These are phyloP conservation scores for Verticillium nubilum DNA, from an alignment of 2,329 filamentous ascomycete species.

Conservation along the genomic window DNA sequence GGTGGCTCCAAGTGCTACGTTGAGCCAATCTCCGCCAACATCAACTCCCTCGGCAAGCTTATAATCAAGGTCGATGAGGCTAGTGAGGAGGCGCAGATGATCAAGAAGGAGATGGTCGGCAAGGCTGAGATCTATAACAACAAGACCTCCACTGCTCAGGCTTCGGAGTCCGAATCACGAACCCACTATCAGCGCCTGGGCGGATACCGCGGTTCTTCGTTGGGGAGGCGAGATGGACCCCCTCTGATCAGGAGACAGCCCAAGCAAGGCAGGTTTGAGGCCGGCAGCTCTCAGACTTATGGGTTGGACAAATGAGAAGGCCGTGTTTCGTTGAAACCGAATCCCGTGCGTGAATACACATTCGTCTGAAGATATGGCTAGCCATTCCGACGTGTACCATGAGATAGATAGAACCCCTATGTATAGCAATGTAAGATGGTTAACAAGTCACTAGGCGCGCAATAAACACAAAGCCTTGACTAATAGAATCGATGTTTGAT, in stretches of 20 bases:
- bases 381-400: not conserved
- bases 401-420: conserved; percentile 1
- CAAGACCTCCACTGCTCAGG: not conserved
- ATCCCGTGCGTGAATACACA: not conserved
- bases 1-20: conserved; percentile 54
- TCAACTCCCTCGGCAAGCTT: conserved; percentile 47
- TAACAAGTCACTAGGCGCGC: not conserved
- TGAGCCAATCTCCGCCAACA: conserved; percentile 33
- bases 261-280: not conserved
- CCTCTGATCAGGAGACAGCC: not conserved
- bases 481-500: too few relatives aligned
- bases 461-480: too few relatives aligned
- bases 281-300: not conserved
- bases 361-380: not conserved
- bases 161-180: not conserved
- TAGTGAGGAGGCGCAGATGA: conserved; percentile 28
- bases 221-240: not conserved
- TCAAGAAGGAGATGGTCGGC: conserved; percentile 41
- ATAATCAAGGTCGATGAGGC: conserved; percentile 36
- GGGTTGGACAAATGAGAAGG: not conserved
- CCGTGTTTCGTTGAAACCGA: not conserved
- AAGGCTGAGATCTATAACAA: conserved; percentile 25
- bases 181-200: not conserved
- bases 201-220: not conserved
- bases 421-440: conserved; percentile 3